A percentile compares a stretch with the other conserved stretches of the same genome.
phyloP scores from a whole-genome alignment of 129 eudicot genomes.

The Chrysanthemum seticuspe region DNA sequence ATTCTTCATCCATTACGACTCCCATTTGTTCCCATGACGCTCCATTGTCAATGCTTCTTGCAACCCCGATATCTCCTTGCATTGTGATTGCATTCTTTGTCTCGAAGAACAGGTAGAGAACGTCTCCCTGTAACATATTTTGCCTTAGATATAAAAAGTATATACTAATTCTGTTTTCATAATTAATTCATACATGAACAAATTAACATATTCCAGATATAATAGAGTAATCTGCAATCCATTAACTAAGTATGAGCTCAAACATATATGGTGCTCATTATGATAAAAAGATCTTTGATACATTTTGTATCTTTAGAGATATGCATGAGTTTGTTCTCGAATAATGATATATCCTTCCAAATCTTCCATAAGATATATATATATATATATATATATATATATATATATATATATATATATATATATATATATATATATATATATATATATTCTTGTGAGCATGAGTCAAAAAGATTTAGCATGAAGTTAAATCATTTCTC shows the following conservation, averaged over 20 bases:
- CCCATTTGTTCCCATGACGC: constrained; percentile 91
- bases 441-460: too few species aligned
- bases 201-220: not conserved
- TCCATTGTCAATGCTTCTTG: constrained; percentile 73
- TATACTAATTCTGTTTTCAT: not conserved
- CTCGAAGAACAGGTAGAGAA: constrained; percentile 75
- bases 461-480: not conserved
- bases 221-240: not conserved
- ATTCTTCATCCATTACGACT: constrained; percentile 82
- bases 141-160: constrained; percentile 14
- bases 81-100: constrained; percentile 75
- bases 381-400: too few species aligned
- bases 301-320: too few species aligned
- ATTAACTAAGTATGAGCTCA: not conserved
- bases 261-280: not conserved
- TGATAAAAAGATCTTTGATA: too few species aligned
- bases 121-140: constrained; percentile 57
- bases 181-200: not conserved
- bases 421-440: too few species aligned
- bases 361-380: too few species aligned
- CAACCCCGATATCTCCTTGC: constrained; percentile 98
- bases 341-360: too few species aligned
- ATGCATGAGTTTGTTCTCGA: too few species aligned
- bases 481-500: not conserved
- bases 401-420: too few species aligned